Evolutionary conservation across 2,329 filamentous ascomycete species (phyloP).

Genomic region (Trichoderma guizhouense): DNA sequence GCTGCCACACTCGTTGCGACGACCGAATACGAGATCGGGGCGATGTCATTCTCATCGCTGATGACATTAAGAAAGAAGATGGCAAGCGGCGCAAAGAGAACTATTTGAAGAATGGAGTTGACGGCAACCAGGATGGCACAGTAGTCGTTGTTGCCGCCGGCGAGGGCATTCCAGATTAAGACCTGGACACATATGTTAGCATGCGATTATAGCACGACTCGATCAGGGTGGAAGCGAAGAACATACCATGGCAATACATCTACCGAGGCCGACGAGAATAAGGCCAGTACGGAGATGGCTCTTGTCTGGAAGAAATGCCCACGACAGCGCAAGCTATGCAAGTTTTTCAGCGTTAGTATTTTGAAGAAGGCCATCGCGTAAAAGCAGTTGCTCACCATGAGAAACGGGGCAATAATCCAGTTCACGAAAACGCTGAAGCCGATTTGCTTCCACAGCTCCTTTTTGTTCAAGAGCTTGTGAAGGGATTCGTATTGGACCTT

Average conservation of each 20-base stretch:
- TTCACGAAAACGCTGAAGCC: conserved; percentile 72
- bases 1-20: conserved; percentile 79
- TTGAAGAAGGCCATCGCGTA: too few species aligned
- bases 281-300: conserved; percentile 60
- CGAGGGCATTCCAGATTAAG: conserved; percentile 66
- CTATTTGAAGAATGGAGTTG: conserved; percentile 72
- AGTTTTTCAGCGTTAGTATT: background rate
- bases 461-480: conserved; percentile 60
- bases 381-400: conserved; percentile 60
- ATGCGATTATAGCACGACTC: background rate
- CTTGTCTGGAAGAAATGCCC: conserved; percentile 63
- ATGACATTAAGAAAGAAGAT: conserved; percentile 70
- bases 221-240: background rate
- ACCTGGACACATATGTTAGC: conserved; percentile 30
- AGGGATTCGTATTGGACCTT: conserved; percentile 78
- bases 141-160: conserved; percentile 75
- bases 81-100: conserved; percentile 67
- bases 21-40: conserved; percentile 53
- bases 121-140: conserved; percentile 76
- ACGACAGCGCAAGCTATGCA: conserved; percentile 61
- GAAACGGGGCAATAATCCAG: conserved; percentile 76
- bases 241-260: conserved; percentile 82
- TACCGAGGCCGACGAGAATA: conserved; percentile 77
- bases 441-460: conserved; percentile 74
- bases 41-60: conserved; percentile 40